Percentiles rank a stretch among this genome's conserved stretches.
Conservation (phyloP, 2,329 filamentous ascomycete species). For the Colletotrichum acutatum region DNA sequence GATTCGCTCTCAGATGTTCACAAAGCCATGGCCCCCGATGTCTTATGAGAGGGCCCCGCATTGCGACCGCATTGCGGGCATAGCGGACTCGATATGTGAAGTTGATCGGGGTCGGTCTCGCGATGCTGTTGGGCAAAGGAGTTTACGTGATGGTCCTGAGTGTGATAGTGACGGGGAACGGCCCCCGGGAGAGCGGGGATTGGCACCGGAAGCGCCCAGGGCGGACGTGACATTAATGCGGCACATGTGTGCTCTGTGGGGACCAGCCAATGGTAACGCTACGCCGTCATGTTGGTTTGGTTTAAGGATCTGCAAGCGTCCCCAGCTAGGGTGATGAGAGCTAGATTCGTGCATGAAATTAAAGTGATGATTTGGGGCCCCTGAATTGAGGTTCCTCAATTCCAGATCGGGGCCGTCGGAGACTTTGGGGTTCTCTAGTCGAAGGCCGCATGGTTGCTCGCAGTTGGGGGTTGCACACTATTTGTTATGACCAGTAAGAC, state of each 20-base stretch:
- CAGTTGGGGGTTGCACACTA: neutral
- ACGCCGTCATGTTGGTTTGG: slow-evolving; percentile 18
- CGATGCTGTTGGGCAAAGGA: neutral
- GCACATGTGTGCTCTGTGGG: neutral
- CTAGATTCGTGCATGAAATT: neutral
- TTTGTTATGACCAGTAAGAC: neutral
- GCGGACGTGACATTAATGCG: slow-evolving; percentile 10
- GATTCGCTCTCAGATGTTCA: slow-evolving; percentile 3
- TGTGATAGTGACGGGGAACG: slow-evolving; percentile 30
- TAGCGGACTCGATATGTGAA: neutral
- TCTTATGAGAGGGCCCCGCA: neutral
- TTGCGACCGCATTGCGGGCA: neutral
- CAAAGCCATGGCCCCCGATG: neutral
- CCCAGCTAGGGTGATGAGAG: neutral
- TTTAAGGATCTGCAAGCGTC: slow-evolving; percentile 14
- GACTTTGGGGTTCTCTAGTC: neutral
- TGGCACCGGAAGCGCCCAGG: slow-evolving; percentile 35
- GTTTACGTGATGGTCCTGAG: slow-evolving; percentile 17
- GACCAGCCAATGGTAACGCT: slow-evolving; percentile 13
- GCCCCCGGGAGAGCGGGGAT: slow-evolving; percentile 24
- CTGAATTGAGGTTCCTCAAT: neutral
- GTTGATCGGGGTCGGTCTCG: neutral
- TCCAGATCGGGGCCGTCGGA: neutral
- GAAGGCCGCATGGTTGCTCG: neutral
- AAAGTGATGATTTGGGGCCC: neutral